Conservation (phyloP, 441 rosid genomes). For the Gossypium gossypioides region DNA sequence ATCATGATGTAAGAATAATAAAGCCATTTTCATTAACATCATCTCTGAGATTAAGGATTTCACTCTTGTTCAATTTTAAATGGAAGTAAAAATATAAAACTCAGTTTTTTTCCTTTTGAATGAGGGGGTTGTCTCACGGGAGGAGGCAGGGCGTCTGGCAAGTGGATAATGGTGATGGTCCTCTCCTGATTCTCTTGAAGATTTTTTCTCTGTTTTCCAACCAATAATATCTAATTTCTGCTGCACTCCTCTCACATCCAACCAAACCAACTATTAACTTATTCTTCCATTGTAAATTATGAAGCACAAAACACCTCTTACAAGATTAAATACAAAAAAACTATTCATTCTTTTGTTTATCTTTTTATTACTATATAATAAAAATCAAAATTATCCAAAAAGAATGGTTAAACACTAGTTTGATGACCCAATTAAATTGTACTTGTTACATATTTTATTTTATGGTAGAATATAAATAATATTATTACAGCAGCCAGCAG, state of each 20-base stretch:
- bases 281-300: not conserved
- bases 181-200: not conserved
- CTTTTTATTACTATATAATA: not conserved
- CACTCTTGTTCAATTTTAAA: not conserved
- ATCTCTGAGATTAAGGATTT: not conserved
- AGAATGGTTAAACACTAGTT: not conserved
- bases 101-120: too few species aligned
- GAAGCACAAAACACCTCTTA: too few species aligned
- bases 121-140: not conserved
- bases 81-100: not conserved
- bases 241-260: not conserved
- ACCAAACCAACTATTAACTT: not conserved
- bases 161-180: not conserved
- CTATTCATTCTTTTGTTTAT: too few species aligned
- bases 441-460: not conserved
- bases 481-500: not conserved
- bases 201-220: slow-evolving; percentile 6
- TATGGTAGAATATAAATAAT: not conserved
- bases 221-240: not conserved
- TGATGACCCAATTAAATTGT: not conserved
- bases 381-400: not conserved
- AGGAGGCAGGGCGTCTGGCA: not conserved
- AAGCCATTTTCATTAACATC: not conserved
- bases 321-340: too few species aligned
- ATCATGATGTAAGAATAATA: not conserved